Conservation (phyloP, 371 early-diverging fungal genomes). For the Zancudomyces culisetae region DNA sequence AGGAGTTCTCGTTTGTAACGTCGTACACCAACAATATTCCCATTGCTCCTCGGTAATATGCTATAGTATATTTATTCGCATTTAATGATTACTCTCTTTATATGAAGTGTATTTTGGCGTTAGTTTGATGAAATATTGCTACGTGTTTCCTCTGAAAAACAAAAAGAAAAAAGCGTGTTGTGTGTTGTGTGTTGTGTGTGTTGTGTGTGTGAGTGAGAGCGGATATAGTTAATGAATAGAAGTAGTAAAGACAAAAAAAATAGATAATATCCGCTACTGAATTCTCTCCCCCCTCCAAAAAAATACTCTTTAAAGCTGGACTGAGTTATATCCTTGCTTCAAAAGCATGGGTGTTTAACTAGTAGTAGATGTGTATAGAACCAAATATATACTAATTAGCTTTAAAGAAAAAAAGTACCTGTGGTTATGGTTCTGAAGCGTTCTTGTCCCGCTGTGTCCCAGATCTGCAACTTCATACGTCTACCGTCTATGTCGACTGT, state of each 20-base stretch:
- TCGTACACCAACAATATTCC: slow-evolving; percentile 99
- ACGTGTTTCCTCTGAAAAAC: no score
- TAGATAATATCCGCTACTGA: background rate
- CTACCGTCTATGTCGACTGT: slow-evolving; percentile 96
- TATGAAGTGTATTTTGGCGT: no score
- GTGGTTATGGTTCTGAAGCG: slow-evolving; percentile 99
- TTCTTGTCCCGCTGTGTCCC: slow-evolving; percentile 99
- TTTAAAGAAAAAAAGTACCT: slow-evolving; percentile 20
- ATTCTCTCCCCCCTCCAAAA: no score
- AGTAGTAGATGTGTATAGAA: background rate
- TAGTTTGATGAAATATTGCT: no score
- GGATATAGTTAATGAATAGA: no score
- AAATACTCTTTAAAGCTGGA: no score
- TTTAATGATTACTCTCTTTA: no score
- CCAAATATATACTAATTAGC: background rate
- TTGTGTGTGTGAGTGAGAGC: no score
- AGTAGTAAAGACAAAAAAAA: background rate
- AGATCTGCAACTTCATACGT: slow-evolving; percentile 98
- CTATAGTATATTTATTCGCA: slow-evolving; percentile 14
- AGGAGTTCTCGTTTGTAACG: slow-evolving; percentile 93
- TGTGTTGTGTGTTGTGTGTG: no score
- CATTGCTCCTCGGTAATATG: slow-evolving; percentile 98
- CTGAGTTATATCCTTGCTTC: no score
- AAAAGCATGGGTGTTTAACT: no score
- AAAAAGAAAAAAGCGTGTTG: no score